Percentiles rank a stretch among this genome's conserved stretches.
Evolutionary conservation across 1,284 basidiomycete genomes (phyloP).

Genomic region (Malassezia brasiliensis): DNA sequence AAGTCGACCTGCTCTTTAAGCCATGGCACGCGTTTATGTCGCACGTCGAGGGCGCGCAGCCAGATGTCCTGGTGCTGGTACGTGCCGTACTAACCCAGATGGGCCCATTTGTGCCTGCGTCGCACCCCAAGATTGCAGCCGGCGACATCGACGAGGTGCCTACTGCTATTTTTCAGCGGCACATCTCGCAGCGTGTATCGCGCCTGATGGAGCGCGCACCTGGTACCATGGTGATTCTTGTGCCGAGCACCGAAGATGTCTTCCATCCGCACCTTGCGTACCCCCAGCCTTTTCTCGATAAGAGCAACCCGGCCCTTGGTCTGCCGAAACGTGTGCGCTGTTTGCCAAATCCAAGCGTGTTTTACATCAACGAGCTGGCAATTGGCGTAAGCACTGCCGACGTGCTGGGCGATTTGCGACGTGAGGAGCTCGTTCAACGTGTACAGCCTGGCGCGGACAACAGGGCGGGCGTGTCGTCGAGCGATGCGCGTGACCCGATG

Average conservation of each 20-base stretch:
- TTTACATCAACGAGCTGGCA: slow-evolving; percentile 71
- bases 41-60: slow-evolving; percentile 52
- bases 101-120: slow-evolving; percentile 14
- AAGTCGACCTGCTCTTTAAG: slow-evolving; percentile 27
- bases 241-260: slow-evolving; percentile 74
- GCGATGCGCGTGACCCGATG: slow-evolving; percentile 62
- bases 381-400: slow-evolving; percentile 75
- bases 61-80: slow-evolving; percentile 63
- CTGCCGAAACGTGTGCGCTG: slow-evolving; percentile 57
- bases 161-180: slow-evolving; percentile 60
- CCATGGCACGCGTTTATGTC: slow-evolving; percentile 39
- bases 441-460: slow-evolving; percentile 51
- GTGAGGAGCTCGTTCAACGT: slow-evolving; percentile 68
- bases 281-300: slow-evolving; percentile 68
- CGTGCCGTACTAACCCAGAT: slow-evolving; percentile 42
- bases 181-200: slow-evolving; percentile 59
- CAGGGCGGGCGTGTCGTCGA: slow-evolving; percentile 40
- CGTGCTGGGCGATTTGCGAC: slow-evolving; percentile 73
- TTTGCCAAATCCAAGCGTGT: slow-evolving; percentile 76
- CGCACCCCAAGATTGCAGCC: neutral
- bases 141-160: slow-evolving; percentile 51
- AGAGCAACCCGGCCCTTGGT: slow-evolving; percentile 39
- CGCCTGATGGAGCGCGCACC: slow-evolving; percentile 59
- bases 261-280: slow-evolving; percentile 54
- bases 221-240: slow-evolving; percentile 61